These are phyloP conservation scores for Scheffersomyces lignosus DNA, from an alignment of 805 yeast genomes.

Conservation along the genomic window DNA sequence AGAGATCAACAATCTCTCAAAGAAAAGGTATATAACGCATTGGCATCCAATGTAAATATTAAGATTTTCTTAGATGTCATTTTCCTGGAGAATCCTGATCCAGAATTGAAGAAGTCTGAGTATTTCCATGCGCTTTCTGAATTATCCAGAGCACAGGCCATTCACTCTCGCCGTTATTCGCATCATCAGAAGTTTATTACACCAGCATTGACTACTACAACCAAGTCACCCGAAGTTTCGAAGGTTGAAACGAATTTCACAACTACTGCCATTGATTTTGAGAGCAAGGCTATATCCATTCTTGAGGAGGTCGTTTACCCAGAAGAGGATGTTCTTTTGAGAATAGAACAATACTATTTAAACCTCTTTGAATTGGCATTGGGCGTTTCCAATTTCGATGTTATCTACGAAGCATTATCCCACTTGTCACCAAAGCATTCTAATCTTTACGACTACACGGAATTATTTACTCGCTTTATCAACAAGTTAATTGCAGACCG, in stretches of 20 bases:
- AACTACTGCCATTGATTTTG: conserved; percentile 24
- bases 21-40: conserved; percentile 12
- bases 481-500: conserved; percentile 23
- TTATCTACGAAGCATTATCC: conserved; percentile 17
- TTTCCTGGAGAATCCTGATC: conserved; percentile 13
- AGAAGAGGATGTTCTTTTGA: conserved; percentile 4
- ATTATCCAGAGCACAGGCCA: conserved; percentile 19
- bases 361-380: conserved; percentile 27
- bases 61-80: conserved; percentile 21
- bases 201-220: conserved; percentile 6
- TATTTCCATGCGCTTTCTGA: conserved; percentile 33
- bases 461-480: conserved; percentile 25
- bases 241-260: conserved; percentile 15
- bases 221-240: conserved; percentile 1
- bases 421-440: conserved; percentile 9
- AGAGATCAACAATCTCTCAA: conserved; percentile 5
- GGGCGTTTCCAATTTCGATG: conserved; percentile 17
- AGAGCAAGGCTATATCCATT: conserved; percentile 23
- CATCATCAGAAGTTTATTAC: conserved; percentile 8
- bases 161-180: conserved; percentile 3
- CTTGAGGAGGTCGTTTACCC: conserved; percentile 7
- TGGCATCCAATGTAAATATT: conserved; percentile 14
- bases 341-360: conserved; percentile 16
- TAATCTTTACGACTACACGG: conserved; percentile 10
- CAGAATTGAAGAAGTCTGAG: conserved; percentile 16